phyloP scores from a whole-genome alignment of 345 rosid genomes.

The Hevea brasiliensis region DNA sequence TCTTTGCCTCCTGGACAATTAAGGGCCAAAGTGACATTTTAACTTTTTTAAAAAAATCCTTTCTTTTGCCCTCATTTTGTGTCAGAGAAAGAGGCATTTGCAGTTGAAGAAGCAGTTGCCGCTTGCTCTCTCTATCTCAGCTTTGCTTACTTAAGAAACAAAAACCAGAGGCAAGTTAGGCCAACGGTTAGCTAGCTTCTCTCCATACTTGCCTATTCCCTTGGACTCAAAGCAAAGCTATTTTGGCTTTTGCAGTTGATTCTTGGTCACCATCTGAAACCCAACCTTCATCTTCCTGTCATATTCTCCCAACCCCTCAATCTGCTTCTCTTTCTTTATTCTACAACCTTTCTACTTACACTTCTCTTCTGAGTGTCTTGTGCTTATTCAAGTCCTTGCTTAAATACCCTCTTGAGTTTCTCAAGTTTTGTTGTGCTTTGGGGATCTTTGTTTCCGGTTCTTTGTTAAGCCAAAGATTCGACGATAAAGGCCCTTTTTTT shows the following conservation, averaged over 20 bases:
- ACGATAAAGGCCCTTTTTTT: background rate
- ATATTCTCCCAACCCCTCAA: constrained; percentile 34
- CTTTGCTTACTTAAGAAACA: constrained; percentile 49
- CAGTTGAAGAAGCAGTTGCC: constrained; percentile 37
- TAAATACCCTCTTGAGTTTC: constrained; percentile 29
- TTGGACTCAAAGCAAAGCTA: constrained; percentile 57
- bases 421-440: constrained; percentile 1
- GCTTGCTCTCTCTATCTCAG: constrained; percentile 6
- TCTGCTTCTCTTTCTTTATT: constrained; percentile 16
- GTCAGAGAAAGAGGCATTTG: constrained; percentile 8
- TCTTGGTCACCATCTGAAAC: constrained; percentile 87
- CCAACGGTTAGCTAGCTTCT: constrained; percentile 56
- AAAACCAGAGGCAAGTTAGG: constrained; percentile 62
- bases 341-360: constrained; percentile 11
- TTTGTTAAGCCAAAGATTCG: background rate
- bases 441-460: constrained; percentile 1
- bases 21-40: background rate
- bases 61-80: constrained; percentile 2
- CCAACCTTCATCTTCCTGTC: constrained; percentile 80
- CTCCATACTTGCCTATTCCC: constrained; percentile 40
- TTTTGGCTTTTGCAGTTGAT: constrained; percentile 43
- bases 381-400: constrained; percentile 9
- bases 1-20: constrained; percentile 13
- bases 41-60: background rate
- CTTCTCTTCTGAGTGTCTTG: background rate